Percentiles rank a stretch among this genome's conserved stretches.
Conservation (phyloP, 495 filamentous ascomycete species). For the Penicillium herquei region DNA sequence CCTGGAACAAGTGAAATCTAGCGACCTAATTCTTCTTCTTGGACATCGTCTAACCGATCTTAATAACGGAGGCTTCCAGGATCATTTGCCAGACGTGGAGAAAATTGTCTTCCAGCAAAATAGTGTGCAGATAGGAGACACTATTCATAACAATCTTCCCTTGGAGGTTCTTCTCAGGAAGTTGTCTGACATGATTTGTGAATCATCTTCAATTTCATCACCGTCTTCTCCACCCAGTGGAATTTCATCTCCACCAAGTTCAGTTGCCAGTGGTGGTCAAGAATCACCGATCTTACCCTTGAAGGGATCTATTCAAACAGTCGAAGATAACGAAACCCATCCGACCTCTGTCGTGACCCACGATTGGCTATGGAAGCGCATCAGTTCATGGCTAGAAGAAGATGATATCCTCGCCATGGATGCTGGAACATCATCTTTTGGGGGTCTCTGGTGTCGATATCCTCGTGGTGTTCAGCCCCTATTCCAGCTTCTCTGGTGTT, state of each 20-base stretch:
- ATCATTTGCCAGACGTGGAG: slow-evolving; percentile 7
- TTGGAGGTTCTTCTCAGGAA: slow-evolving; percentile 7
- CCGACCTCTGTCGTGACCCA: slow-evolving; percentile 4
- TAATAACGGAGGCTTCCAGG: slow-evolving; percentile 9
- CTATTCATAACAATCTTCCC: neutral
- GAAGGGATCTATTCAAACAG: neutral
- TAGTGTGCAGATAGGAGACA: neutral
- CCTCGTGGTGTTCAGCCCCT: slow-evolving; percentile 6
- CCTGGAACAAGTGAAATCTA: slow-evolving; percentile 3
- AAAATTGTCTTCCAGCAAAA: slow-evolving; percentile 6
- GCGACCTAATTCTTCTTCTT: slow-evolving; percentile 13
- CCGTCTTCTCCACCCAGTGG: neutral
- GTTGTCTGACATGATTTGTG: neutral
- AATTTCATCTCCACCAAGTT: neutral
- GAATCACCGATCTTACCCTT: neutral
- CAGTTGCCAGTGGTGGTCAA: neutral
- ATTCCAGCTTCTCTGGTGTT: slow-evolving; percentile 12
- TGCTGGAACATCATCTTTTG: slow-evolving; percentile 9
- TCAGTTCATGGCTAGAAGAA: slow-evolving; percentile 14
- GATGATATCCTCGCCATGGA: slow-evolving; percentile 13
- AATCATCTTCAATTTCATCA: neutral
- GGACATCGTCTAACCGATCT: slow-evolving; percentile 11
- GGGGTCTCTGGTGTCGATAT: slow-evolving; percentile 4
- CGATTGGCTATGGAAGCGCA: slow-evolving; percentile 8
- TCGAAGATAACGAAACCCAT: neutral